Evolutionary conservation across 2,329 filamentous ascomycete genomes (phyloP), one percentile per base, ranked within the genome.

Genomic region (Neofusicoccum parvum): DNA sequence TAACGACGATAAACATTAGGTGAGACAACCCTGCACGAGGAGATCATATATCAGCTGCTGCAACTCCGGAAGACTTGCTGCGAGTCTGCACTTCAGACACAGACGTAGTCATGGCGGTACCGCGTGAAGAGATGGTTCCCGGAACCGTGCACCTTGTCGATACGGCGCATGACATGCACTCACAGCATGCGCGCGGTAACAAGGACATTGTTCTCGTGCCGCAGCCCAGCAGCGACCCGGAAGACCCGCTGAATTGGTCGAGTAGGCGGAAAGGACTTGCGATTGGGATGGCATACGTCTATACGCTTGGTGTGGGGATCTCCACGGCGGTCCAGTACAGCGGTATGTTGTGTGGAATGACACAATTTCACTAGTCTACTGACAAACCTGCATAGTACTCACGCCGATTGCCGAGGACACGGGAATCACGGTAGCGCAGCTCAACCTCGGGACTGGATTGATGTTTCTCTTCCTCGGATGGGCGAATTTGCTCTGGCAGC

Each of bases 401-500:
- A 79, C 79, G 3, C 79, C 80, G 5, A 82, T 86, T 41, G 78
- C 78, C 9, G 71, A 77, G 50, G 80, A 81, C 23, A 82, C 81
- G 0, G 81, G 80, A 3, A 73, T 86, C 39, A 79, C 79, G 0
- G 70, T 83, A 1, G 73, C 72, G 3, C 75, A 80, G 39, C 70
- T 85, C n/a, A 82, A 83, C 65, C 75, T 79, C 59, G 83, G 83
- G 6, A 85, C 80, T 15, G 83, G 83, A 1, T 79, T 81, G 56
- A 83, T 84, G 82, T 85, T 85, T 68, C 71, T 85, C 32, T 76
- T 82, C 17, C 79, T 84, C 23, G 82, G 83, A 3, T 85, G 81
- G 82, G 82, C 81, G 0, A 79, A 80, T 67, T 71, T 86, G 2
- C 73, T 86, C 49, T 85, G 81, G 80, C 83, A 86, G 68, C 82